Evolutionary conservation across 331 rosid genomes (phyloP).

Genomic region (Pyrus hybrid): DNA sequence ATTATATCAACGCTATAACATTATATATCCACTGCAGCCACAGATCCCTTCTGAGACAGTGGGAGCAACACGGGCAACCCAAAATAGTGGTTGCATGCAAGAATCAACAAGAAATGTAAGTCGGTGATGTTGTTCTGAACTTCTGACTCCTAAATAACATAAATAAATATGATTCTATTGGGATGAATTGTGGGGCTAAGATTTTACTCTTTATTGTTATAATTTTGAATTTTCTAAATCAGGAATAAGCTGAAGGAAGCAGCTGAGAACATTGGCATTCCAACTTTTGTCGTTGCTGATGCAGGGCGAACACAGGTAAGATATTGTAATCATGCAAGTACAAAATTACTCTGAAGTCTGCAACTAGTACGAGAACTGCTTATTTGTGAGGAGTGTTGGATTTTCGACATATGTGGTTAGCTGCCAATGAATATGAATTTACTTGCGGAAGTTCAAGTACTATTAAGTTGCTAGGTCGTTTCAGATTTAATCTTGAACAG

Average conservation of each 20-base stretch:
- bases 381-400: not conserved
- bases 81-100: slow-evolving; percentile 82
- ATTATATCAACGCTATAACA: not conserved
- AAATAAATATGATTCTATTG: not conserved
- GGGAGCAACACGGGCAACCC: slow-evolving; percentile 90
- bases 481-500: not conserved
- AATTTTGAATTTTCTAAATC: not conserved
- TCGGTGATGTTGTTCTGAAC: not conserved
- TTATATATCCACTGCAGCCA: slow-evolving; percentile 35
- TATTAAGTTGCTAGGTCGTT: not conserved
- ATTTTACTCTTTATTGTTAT: not conserved
- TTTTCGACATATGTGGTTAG: not conserved
- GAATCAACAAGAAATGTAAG: slow-evolving; percentile 90
- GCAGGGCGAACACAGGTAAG: slow-evolving; percentile 96
- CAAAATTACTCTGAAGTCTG: not conserved
- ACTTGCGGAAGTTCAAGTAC: not conserved
- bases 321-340: not conserved
- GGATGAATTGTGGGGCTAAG: not conserved
- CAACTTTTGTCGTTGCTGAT: slow-evolving; percentile 86
- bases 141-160: not conserved
- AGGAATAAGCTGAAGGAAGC: slow-evolving; percentile 84
- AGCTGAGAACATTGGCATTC: slow-evolving; percentile 77
- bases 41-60: slow-evolving; percentile 65
- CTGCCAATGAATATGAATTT: not conserved
- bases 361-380: not conserved